phyloP scores from a whole-genome alignment of 768 basidiomycete species.

The Leccinum incarnatum region DNA sequence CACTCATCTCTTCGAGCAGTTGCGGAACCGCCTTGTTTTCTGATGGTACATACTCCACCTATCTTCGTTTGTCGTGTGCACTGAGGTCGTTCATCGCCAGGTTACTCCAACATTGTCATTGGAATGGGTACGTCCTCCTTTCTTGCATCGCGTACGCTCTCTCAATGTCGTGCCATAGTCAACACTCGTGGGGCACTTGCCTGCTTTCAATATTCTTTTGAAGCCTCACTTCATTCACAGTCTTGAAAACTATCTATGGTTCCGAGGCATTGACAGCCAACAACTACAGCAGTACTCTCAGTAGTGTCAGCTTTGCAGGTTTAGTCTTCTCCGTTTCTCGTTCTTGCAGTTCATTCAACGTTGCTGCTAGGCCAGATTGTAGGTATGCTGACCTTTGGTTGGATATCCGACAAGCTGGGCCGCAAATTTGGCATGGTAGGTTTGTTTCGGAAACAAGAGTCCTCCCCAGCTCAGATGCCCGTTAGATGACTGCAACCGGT shows the following conservation, averaged over 20 bases:
- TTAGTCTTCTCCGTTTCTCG: conserved; percentile 65
- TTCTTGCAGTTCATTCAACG: conserved; percentile 62
- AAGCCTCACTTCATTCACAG: conserved; percentile 33
- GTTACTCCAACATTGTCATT: conserved; percentile 80
- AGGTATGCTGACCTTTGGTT: conserved; percentile 82
- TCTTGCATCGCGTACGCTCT: background rate
- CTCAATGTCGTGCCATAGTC: conserved; percentile 40
- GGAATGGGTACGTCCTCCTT: conserved; percentile 56
- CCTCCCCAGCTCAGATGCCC: conserved; percentile 12
- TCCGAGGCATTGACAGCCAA: conserved; percentile 44
- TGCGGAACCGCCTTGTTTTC: conserved; percentile 89
- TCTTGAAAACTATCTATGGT: conserved; percentile 72
- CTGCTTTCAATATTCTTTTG: background rate
- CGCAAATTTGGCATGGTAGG: conserved; percentile 85
- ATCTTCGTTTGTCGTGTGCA: background rate
- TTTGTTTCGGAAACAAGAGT: background rate
- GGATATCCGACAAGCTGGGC: conserved; percentile 82
- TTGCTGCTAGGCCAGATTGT: conserved; percentile 76
- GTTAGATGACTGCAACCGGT: conserved; percentile 73
- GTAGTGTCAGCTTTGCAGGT: conserved; percentile 77
- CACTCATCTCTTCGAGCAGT: conserved; percentile 34
- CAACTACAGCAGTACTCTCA: conserved; percentile 62
- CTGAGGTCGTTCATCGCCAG: conserved; percentile 34
- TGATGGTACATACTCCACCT: conserved; percentile 50
- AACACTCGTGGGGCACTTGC: conserved; percentile 53